These are phyloP conservation scores for Penicillium maclennaniae DNA, from an alignment of 495 filamentous ascomycete genomes.

Conservation along the genomic window DNA sequence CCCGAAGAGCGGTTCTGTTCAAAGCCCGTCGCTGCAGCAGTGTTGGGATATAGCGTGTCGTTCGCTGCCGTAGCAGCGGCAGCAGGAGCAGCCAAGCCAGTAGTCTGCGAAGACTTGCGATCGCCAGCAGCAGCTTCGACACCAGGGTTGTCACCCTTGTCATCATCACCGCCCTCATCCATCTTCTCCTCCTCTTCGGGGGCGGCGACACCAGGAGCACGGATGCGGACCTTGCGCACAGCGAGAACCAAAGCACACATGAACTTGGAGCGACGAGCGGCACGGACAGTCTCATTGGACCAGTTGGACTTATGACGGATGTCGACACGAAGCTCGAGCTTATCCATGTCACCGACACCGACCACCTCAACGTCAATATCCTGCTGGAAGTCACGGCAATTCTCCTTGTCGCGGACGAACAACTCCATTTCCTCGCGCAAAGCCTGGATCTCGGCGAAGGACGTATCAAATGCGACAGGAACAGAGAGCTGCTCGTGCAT, in stretches of 20 bases:
- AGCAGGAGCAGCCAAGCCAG: slow-evolving; percentile 6
- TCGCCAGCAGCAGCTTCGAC: slow-evolving; percentile 6
- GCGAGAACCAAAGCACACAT: slow-evolving; percentile 91
- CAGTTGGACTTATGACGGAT: slow-evolving; percentile 95
- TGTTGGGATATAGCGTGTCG: slow-evolving; percentile 13
- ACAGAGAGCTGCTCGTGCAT: slow-evolving; percentile 87
- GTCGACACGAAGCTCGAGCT: slow-evolving; percentile 74
- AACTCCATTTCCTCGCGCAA: slow-evolving; percentile 74
- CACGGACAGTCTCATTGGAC: slow-evolving; percentile 83
- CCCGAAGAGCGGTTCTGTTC: slow-evolving; percentile 30
- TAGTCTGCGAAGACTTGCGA: neutral
- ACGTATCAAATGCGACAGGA: slow-evolving; percentile 77
- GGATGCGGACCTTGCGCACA: slow-evolving; percentile 81
- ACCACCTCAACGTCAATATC: slow-evolving; percentile 74
- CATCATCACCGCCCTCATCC: slow-evolving; percentile 57
- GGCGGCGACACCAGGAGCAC: slow-evolving; percentile 70
- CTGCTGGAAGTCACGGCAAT: slow-evolving; percentile 85
- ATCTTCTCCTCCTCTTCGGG: slow-evolving; percentile 59
- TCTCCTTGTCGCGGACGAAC: slow-evolving; percentile 83
- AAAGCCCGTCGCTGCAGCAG: slow-evolving; percentile 34
- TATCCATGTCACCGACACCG: slow-evolving; percentile 82
- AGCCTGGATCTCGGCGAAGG: slow-evolving; percentile 79
- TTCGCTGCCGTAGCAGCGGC: slow-evolving; percentile 19
- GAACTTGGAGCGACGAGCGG: slow-evolving; percentile 86
- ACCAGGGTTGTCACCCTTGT: slow-evolving; percentile 24